Evolutionary conservation across 441 rosid species (phyloP), one percentile per base, ranked within the genome.

Genomic region (Capsella rubella): DNA sequence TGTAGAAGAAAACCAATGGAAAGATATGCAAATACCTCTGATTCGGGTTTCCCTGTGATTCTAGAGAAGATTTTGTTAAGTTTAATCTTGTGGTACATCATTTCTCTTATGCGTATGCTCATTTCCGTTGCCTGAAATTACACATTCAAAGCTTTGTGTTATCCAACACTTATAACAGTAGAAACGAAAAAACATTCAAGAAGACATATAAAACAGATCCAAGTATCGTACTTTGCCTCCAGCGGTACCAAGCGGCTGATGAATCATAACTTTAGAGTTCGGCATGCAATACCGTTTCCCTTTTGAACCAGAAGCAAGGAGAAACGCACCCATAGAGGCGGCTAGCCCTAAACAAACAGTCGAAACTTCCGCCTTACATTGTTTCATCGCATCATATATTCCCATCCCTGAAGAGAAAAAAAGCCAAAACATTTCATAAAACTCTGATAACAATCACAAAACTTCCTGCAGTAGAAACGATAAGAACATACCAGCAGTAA

Each of bases 261-360:
- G 97, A 50, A 95, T 89, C 99, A 95, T 90, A 59, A 92, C 94
- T 81, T 86, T 90, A 31, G 88, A 91, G 76, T 95, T 95, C 34
- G 99, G 99, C 99, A 95, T 95, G 87, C 94, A 92, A 55, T 81
- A 92, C 32, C 99, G 89, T 87, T 95, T 92, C 75, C 97, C 99
- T 88, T 89, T 88, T 4, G 93, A 67, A 56, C 99, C 99, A 67
- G 92, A 61, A 66, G 94, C 94, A 64, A 95, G 94, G 43, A 95
- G 87, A 79, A 95, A 88, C 18, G 99, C 97, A 56, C 92, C 97
- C 94, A 88, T 92, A 8, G 97, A 92, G 69, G 97, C 97, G 8
- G 99, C 95, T 73, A 92, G 85, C 0, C 99, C 99, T 31, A 90
- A 67, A 75, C 97, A 92, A 83, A 95, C 86, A 60, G 99, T 93